phyloP scores from a whole-genome alignment of 768 basidiomycete genomes.

The Pisolithus tinctorius region DNA sequence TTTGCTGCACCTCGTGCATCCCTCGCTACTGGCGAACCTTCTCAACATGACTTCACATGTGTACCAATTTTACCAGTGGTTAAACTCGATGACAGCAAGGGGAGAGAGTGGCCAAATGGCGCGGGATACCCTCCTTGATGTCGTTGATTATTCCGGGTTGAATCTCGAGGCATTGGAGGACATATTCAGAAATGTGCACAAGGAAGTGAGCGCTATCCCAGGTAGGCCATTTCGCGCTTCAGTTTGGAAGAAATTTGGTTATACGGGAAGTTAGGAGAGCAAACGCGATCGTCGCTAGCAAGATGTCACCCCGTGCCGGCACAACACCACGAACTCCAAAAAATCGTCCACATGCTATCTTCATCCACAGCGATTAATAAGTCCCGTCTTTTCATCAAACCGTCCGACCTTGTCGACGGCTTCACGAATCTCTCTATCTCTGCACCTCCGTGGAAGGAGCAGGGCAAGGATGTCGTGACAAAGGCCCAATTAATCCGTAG shows the following conservation, averaged over 20 bases:
- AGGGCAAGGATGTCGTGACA: slow-evolving; percentile 52
- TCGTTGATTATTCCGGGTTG: slow-evolving; percentile 59
- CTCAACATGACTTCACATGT: slow-evolving; percentile 47
- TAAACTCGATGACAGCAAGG: slow-evolving; percentile 47
- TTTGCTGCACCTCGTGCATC: slow-evolving; percentile 58
- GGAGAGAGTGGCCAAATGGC: slow-evolving; percentile 61
- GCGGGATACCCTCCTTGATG: slow-evolving; percentile 53
- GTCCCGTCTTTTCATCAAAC: slow-evolving; percentile 64
- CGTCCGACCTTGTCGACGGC: slow-evolving; percentile 64
- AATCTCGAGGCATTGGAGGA: slow-evolving; percentile 47
- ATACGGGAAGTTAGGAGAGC: slow-evolving; percentile 33
- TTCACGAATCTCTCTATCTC: slow-evolving; percentile 36
- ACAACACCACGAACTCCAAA: slow-evolving; percentile 38
- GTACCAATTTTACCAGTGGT: slow-evolving; percentile 47
- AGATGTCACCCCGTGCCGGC: slow-evolving; percentile 48
- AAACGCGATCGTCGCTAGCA: slow-evolving; percentile 47
- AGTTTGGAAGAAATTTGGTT: too few relatives aligned
- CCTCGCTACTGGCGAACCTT: slow-evolving; percentile 49
- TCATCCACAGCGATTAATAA: slow-evolving; percentile 52
- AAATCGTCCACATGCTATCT: slow-evolving; percentile 40
- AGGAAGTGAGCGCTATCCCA: slow-evolving; percentile 16
- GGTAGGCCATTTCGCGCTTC: slow-evolving; percentile 10
- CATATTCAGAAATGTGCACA: slow-evolving; percentile 35
- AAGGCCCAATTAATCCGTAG: slow-evolving; percentile 46
- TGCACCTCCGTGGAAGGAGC: slow-evolving; percentile 33